Conservation (phyloP, 306 rosid species). For the Quercus engelmannii region DNA sequence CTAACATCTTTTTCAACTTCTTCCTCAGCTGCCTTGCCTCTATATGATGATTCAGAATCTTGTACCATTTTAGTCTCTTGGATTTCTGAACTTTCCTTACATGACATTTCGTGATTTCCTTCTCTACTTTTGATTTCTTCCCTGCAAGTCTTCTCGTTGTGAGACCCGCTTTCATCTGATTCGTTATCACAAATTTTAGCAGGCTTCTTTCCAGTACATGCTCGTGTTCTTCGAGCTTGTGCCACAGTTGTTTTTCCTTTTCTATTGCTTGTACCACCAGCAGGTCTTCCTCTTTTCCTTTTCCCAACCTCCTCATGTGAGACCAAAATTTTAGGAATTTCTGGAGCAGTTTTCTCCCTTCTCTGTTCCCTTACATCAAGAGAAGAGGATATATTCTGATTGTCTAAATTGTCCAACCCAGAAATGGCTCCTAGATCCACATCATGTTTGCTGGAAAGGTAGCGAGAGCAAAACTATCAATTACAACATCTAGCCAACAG, state of each 20-base stretch:
- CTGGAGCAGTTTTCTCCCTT: conserved; percentile 29
- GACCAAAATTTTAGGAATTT: conserved; percentile 17
- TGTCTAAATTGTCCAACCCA: conserved; percentile 19
- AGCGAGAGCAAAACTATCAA: conserved; percentile 11
- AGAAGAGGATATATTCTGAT: conserved; percentile 12
- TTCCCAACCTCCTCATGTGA: conserved; percentile 36
- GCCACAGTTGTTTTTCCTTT: conserved; percentile 34
- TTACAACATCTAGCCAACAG: background rate
- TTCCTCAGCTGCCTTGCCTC: conserved; percentile 16
- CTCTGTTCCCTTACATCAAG: conserved; percentile 27
- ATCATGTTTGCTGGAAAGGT: conserved; percentile 42
- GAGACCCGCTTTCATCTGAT: conserved; percentile 53
- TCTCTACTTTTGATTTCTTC: conserved; percentile 23
- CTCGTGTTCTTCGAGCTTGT: conserved; percentile 47
- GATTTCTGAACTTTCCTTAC: conserved; percentile 20
- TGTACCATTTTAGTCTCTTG: conserved; percentile 15
- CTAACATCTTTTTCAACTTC: conserved; percentile 24
- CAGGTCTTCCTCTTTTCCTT: conserved; percentile 79
- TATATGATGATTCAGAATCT: conserved; percentile 26
- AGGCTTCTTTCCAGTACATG: conserved; percentile 41
- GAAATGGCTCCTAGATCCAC: conserved; percentile 24
- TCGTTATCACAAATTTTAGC: conserved; percentile 61
- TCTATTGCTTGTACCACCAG: conserved; percentile 32
- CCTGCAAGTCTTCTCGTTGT: conserved; percentile 21
- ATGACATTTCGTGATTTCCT: conserved; percentile 11